Evolutionary conservation across 2,329 filamentous ascomycete genomes (phyloP), one percentile per base, ranked within the genome.

Genomic region (Fusarium verticillioides): DNA sequence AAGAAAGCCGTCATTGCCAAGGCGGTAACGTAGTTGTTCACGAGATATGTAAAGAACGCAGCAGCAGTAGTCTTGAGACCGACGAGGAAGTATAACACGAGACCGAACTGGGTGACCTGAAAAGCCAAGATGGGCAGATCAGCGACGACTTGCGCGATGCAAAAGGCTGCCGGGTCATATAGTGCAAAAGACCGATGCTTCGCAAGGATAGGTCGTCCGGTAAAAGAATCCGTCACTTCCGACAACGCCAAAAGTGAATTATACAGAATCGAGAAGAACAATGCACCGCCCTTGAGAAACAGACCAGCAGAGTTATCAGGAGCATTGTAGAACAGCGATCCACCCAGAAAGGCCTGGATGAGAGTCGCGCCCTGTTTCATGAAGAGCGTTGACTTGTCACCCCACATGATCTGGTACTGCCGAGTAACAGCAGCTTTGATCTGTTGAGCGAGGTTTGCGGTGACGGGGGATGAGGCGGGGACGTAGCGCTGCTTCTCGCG

Each of bases 261-360:
- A 80, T 88, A 91, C 0, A 93, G 81, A 0, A 93, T 82, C 1
- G 90, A 84, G 60, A 92, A 88, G 84, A 93, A 93, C 10, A 92
- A 81, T 0, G 90, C 87, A 63, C 91, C 92, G 0, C 86, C 86
- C 73, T 92, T 92, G 69, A 88, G 78, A 77, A 93, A 93, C 0
- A 93, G 81, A 12, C 91, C 91, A 3, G 81, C 84, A 0, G 89
- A 88, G 46, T 87, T 89, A n/a, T 83, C 70, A 0, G 90, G 87
- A 0, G 90, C 87, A 63, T 89, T 85, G 80, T 93, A 93, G 79
- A 93, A 93, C 4, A 93, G 83, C 0, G 90, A 92, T 8, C 91
- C 91, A 2, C 87, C 84, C 53, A 93, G 87, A 6, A 93, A 80
- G 0, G 91, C 90, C 72, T 91, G 88, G 0, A 85, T 75, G 9